phyloP scores from a whole-genome alignment of 2,329 filamentous ascomycete genomes.

The Colletotrichum agaves region DNA sequence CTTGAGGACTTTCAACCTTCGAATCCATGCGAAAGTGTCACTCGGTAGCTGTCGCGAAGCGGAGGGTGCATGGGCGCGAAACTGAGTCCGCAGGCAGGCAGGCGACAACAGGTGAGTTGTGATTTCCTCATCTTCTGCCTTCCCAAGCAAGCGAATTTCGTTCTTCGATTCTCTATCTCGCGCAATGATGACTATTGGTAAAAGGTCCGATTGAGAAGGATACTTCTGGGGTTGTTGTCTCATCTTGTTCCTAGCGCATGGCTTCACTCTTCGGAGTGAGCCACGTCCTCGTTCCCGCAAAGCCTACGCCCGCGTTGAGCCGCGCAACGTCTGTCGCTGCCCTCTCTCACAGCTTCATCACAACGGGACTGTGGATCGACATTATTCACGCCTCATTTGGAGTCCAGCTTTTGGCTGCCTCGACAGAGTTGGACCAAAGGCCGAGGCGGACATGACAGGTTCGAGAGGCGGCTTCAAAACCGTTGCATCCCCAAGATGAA shows the following conservation, averaged over 20 bases:
- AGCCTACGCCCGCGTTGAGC: constrained; percentile 3
- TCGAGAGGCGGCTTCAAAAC: constrained; percentile 51
- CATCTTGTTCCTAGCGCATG: constrained; percentile 34
- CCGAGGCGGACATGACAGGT: constrained; percentile 60
- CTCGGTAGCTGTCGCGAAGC: constrained; percentile 14
- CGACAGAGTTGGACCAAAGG: constrained; percentile 68
- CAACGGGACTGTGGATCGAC: constrained; percentile 4
- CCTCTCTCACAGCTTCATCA: not conserved
- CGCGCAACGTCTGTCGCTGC: constrained; percentile 8
- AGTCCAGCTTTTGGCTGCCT: constrained; percentile 58
- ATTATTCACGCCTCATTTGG: constrained; percentile 57
- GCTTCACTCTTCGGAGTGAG: constrained; percentile 38
- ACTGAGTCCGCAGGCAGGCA: not conserved
- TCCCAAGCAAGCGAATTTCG: not conserved
- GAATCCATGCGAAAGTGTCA: constrained; percentile 24
- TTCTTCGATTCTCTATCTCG: not conserved
- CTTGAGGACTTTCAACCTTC: not conserved
- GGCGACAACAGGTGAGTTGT: constrained; percentile 9
- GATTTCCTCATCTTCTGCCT: not conserved
- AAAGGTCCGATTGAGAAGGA: constrained; percentile 70
- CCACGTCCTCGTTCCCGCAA: constrained; percentile 26
- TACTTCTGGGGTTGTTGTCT: constrained; percentile 57
- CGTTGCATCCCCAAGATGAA: constrained; percentile 63
- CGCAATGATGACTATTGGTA: constrained; percentile 69
- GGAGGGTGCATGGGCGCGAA: constrained; percentile 31